Evolutionary conservation across 192 early-diverging fungal genomes (phyloP).

Genomic region (Coemansia interrupta): DNA sequence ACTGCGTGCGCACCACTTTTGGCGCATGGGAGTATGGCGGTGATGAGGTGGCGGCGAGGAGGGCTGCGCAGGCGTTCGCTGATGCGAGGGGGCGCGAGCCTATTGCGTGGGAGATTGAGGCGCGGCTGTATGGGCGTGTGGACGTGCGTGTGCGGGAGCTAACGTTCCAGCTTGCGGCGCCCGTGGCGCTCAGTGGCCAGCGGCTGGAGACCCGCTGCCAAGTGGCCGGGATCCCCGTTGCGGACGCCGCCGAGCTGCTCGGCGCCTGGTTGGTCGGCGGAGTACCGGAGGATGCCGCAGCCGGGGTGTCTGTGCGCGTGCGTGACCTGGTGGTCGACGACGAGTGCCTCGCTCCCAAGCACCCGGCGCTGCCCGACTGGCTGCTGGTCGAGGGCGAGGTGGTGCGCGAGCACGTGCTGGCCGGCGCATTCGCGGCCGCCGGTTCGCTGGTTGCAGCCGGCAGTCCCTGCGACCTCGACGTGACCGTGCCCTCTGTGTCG

Average conservation of each 20-base stretch:
- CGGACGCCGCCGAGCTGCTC: background rate
- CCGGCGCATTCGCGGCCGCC: constrained; percentile 12
- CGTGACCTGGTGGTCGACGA: background rate
- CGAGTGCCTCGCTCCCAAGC: background rate
- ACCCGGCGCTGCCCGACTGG: constrained; percentile 11
- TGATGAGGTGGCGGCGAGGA: background rate
- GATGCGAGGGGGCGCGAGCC: background rate
- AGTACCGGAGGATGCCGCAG: background rate
- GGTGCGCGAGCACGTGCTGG: constrained; percentile 26
- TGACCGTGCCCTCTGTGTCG: background rate
- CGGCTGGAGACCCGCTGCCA: constrained; percentile 7
- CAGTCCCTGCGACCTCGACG: background rate
- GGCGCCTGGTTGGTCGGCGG: constrained; percentile 10
- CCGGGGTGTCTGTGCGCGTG: background rate
- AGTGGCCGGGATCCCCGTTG: background rate
- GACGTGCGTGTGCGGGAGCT: constrained; percentile 4
- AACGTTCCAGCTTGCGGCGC: constrained; percentile 23
- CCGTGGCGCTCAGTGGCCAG: constrained; percentile 8
- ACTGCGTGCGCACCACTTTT: constrained; percentile 1
- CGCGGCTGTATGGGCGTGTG: constrained; percentile 12
- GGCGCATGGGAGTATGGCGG: background rate
- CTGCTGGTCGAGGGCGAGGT: constrained; percentile 5
- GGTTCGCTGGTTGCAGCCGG: background rate
- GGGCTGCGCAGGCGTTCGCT: constrained; percentile 13
- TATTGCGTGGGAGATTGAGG: constrained; percentile 32